Base-by-base conservation (phyloP, 2,329 filamentous ascomycete species). In the Alternaria incomplexa region DNA sequence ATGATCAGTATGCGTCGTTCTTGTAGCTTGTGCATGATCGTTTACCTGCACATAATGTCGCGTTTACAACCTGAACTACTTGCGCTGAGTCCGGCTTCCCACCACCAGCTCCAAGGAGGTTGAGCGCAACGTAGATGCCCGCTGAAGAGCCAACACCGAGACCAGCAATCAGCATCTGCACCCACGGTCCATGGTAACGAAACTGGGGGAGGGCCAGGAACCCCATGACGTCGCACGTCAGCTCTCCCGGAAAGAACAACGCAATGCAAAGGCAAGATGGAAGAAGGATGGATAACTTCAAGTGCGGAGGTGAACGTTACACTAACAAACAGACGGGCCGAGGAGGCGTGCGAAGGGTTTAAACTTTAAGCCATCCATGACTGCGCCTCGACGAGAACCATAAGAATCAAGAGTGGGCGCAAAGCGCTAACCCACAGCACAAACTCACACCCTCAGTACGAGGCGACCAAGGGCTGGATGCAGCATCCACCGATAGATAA, bases 11-110 rank as follows among this genome's bases (percentile, higher is more conserved):
- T 5, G 15, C n/a, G 22, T 30, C 22, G 12, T 9, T 3, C 4
- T n/a, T 6, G 10, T 9, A 22, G n/a, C 10, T 12, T n/a, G 12
- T 17, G 5, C n/a, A 32, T 20, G 15, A 22, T 53, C n/a, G 3
- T 45, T 13, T 60, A 59, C 60, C 60, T 22, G 75, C 71, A 64
- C 74, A 77, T 9, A 76, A 63, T 6, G 75, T 76, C 22, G 75
- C 74, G 44, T 76, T 76, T 20, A 76, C 74, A 43, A 76, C 73
- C 57, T 76, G 72, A 12, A 76, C 72, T 12, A 75, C 72, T 55
- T 77, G 74, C 2, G 73, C 73, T n/a, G 73, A 74, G 47, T 75
- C 69, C 10, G 70, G 73, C 45, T 57, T 70, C 11, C 72, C 74
- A 17, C 74, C 74, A 46, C 74, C 73, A 40, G 73, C 74, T 48